Conservation (phyloP, 129 eudicot species). For the Saposhnikovia divaricata region DNA sequence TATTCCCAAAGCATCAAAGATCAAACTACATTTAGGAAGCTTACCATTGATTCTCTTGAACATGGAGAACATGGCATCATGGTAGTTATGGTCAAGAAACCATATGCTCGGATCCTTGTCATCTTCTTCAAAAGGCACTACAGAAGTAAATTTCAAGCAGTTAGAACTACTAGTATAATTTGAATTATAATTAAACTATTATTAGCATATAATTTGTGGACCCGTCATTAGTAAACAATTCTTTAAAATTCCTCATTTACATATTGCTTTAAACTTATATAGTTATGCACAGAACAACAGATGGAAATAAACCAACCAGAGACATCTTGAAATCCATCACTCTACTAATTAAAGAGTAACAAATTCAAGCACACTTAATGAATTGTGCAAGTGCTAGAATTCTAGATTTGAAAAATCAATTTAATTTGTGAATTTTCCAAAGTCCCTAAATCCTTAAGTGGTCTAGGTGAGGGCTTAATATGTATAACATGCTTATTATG, state of each 20-base stretch:
- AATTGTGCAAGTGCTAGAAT: not conserved
- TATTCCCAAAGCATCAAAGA: not conserved
- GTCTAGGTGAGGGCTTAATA: no score
- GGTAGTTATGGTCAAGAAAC: slow-evolving; percentile 99
- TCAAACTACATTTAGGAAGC: not conserved
- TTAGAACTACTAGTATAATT: slow-evolving; percentile 1
- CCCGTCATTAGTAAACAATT: not conserved
- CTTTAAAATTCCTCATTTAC: not conserved
- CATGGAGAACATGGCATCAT: slow-evolving; percentile 97
- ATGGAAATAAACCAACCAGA: not conserved
- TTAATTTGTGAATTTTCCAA: no score
- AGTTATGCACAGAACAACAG: not conserved
- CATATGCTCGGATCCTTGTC: slow-evolving; percentile 94
- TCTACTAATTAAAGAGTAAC: not conserved
- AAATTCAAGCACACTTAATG: not conserved
- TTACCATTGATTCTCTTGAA: slow-evolving; percentile 91
- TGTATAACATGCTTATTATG: no score
- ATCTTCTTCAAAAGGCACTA: slow-evolving; percentile 98
- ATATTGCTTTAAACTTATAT: not conserved
- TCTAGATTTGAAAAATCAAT: no score
- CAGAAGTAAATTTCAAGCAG: slow-evolving; percentile 10
- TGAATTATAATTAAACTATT: not conserved
- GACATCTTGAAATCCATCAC: not conserved
- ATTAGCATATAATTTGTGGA: not conserved
- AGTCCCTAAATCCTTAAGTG: no score